Evolutionary conservation across 352 stramenopile genomes (phyloP).

Genomic region (Pythium dissimile): DNA sequence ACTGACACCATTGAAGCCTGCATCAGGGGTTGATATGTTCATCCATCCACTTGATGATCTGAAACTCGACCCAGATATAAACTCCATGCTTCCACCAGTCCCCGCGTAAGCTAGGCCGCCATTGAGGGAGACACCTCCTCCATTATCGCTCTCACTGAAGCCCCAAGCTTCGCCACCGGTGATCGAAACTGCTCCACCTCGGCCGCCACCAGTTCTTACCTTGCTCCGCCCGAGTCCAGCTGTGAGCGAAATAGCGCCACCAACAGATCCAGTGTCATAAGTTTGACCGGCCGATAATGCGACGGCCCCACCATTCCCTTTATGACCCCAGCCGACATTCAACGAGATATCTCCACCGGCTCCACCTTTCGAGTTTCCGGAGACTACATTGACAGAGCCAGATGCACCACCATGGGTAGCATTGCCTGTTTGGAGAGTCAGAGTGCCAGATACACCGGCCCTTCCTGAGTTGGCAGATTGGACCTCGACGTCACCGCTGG

Average conservation of each 20-base stretch:
- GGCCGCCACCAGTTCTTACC: constrained; percentile 43
- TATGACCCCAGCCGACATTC: constrained; percentile 77
- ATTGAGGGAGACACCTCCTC: constrained; percentile 41
- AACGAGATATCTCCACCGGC: constrained; percentile 76
- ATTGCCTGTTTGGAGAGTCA: constrained; percentile 71
- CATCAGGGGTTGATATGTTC: constrained; percentile 59
- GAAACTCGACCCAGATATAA: constrained; percentile 38
- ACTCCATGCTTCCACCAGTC: constrained; percentile 46
- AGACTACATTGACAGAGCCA: constrained; percentile 69
- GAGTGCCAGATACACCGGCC: constrained; percentile 76
- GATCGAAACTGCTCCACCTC: constrained; percentile 53
- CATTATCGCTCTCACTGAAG: constrained; percentile 34
- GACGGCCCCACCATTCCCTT: constrained; percentile 81
- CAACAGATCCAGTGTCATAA: constrained; percentile 32
- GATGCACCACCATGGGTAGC: constrained; percentile 46
- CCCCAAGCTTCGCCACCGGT: constrained; percentile 54
- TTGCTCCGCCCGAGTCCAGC: constrained; percentile 46
- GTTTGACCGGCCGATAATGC: constrained; percentile 62
- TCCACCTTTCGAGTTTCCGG: constrained; percentile 67
- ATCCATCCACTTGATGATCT: constrained; percentile 54
- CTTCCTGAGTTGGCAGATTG: constrained; percentile 63
- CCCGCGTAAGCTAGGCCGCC: constrained; percentile 44
- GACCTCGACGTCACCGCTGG: constrained; percentile 63
- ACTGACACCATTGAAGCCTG: constrained; percentile 58
- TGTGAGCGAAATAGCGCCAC: constrained; percentile 46